These are phyloP conservation scores for Penicillium lagena DNA, from an alignment of 495 filamentous ascomycete species.

Conservation along the genomic window DNA sequence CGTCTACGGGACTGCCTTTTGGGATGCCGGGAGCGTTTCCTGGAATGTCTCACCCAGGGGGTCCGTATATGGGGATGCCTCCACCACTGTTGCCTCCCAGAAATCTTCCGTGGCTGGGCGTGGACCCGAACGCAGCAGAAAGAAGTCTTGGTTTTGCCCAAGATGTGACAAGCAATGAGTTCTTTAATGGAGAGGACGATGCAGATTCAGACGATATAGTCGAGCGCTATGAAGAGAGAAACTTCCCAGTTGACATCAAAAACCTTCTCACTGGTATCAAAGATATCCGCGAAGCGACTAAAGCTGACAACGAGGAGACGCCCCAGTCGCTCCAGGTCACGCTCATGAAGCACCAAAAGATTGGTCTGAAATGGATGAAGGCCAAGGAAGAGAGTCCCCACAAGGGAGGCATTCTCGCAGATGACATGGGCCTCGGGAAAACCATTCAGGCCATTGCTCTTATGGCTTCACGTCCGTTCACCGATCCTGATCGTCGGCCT, in stretches of 20 bases:
- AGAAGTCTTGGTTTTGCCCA: too few relatives aligned
- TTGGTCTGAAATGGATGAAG: conserved; percentile 79
- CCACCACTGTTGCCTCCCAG: too few relatives aligned
- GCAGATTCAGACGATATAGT: too few relatives aligned
- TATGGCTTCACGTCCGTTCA: conserved; percentile 64
- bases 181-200: too few relatives aligned
- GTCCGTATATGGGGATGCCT: too few relatives aligned
- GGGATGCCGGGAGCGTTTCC: neutral
- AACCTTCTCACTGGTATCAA: conserved; percentile 65
- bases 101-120: too few relatives aligned
- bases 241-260: conserved; percentile 54
- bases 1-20: neutral
- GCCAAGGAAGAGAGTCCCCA: conserved; percentile 70
- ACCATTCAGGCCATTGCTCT: conserved; percentile 85
- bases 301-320: conserved; percentile 62
- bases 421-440: conserved; percentile 96
- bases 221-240: conserved; percentile 13
- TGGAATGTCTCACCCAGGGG: neutral
- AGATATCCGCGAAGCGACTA: conserved; percentile 62
- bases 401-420: conserved; percentile 80
- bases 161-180: too few relatives aligned
- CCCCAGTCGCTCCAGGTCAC: conserved; percentile 63
- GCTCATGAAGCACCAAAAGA: conserved; percentile 76
- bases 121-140: too few relatives aligned
- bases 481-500: conserved; percentile 61